These are phyloP conservation scores for Cyclotella cryptica DNA, from an alignment of 108 stramenopile genomes.

Conservation along the genomic window DNA sequence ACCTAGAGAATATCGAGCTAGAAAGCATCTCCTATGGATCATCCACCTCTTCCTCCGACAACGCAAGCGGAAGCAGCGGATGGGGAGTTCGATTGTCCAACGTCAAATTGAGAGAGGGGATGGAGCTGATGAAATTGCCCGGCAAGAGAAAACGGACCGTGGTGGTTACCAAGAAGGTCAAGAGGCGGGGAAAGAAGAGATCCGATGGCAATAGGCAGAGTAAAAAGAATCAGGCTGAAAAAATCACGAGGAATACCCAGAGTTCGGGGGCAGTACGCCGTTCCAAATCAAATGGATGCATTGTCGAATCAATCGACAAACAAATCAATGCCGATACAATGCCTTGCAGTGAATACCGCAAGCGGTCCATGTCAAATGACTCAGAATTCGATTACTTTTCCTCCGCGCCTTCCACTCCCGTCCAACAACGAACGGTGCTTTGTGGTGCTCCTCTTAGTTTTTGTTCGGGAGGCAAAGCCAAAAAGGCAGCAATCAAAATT, in stretches of 20 bases:
- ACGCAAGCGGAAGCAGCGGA: slow-evolving; percentile 47
- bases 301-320: background rate
- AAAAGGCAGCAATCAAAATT: background rate
- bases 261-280: background rate
- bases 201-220: background rate
- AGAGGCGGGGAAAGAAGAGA: slow-evolving; percentile 40
- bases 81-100: slow-evolving; percentile 86
- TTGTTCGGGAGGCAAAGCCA: slow-evolving; percentile 8
- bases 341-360: background rate
- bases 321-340: background rate
- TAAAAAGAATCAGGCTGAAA: background rate
- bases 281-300: background rate
- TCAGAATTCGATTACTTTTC: slow-evolving; percentile 47
- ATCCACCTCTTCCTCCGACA: background rate
- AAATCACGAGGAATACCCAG: background rate
- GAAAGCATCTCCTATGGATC: slow-evolving; percentile 65
- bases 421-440: slow-evolving; percentile 26
- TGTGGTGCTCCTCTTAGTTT: slow-evolving; percentile 34
- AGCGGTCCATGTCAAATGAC: slow-evolving; percentile 18
- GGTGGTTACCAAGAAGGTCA: slow-evolving; percentile 38
- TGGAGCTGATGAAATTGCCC: slow-evolving; percentile 74
- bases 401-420: slow-evolving; percentile 38
- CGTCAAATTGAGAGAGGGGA: slow-evolving; percentile 82
- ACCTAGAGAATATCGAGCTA: slow-evolving; percentile 81
- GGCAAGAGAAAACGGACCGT: slow-evolving; percentile 63